phyloP scores from a whole-genome alignment of 2,329 filamentous ascomycete species.

The Colletotrichum sp. region DNA sequence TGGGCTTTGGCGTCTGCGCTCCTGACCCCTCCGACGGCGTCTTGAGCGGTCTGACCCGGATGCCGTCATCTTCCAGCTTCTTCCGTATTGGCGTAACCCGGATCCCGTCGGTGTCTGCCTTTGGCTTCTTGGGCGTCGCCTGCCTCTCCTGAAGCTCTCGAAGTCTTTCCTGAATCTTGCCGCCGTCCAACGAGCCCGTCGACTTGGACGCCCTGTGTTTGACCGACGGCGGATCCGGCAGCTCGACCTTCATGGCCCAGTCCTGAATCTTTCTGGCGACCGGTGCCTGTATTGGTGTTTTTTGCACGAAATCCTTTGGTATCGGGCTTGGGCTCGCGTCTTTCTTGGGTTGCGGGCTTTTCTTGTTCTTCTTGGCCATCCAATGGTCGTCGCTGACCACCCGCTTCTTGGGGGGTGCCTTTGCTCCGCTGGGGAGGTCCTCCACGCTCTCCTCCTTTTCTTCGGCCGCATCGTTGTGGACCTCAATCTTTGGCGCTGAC shows the following conservation, averaged over 20 bases:
- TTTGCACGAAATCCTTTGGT: slow-evolving; percentile 64
- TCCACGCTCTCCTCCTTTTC: slow-evolving; percentile 26
- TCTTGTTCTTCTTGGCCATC: slow-evolving; percentile 66
- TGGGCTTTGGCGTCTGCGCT: slow-evolving; percentile 28
- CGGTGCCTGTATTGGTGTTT: slow-evolving; percentile 58
- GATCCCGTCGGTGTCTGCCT: slow-evolving; percentile 44
- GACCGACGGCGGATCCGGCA: slow-evolving; percentile 44
- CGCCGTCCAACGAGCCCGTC: slow-evolving; percentile 31
- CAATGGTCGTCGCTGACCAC: slow-evolving; percentile 95
- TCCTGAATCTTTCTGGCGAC: slow-evolving; percentile 65
- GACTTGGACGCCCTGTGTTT: slow-evolving; percentile 43
- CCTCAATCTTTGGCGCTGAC: slow-evolving; percentile 34
- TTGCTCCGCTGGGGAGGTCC: slow-evolving; percentile 35
- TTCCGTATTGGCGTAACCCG: slow-evolving; percentile 46
- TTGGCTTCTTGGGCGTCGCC: slow-evolving; percentile 14
- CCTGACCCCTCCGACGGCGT: neutral
- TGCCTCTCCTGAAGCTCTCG: slow-evolving; percentile 19
- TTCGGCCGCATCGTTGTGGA: slow-evolving; percentile 33
- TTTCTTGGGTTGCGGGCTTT: slow-evolving; percentile 44
- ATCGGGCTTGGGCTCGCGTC: slow-evolving; percentile 42
- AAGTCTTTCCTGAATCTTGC: slow-evolving; percentile 26
- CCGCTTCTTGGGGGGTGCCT: slow-evolving; percentile 81
- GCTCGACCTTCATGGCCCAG: slow-evolving; percentile 63
- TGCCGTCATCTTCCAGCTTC: slow-evolving; percentile 35
- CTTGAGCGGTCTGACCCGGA: slow-evolving; percentile 32